phyloP scores from a whole-genome alignment of 2,329 filamentous ascomycete species.

The Alternaria postmessia region DNA sequence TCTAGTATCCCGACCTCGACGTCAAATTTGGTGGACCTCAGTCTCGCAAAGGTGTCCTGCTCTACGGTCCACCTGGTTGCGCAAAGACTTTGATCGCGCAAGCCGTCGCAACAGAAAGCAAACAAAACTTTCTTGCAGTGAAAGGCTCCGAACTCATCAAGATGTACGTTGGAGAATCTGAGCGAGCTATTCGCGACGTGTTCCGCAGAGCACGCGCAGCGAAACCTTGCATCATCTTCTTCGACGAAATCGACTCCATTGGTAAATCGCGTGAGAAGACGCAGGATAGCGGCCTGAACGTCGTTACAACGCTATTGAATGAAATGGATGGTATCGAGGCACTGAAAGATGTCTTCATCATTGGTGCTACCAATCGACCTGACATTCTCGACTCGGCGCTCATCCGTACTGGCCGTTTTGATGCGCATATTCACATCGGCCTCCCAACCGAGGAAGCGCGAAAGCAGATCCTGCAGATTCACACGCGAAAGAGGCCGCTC shows the following conservation, averaged over 20 bases:
- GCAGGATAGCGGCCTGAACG: constrained; percentile 72
- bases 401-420: constrained; percentile 84
- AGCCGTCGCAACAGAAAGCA: constrained; percentile 87
- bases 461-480: constrained; percentile 76
- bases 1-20: constrained; percentile 47
- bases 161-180: constrained; percentile 97
- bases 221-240: constrained; percentile 92
- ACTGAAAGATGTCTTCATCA: constrained; percentile 81
- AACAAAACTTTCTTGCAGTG: constrained; percentile 92
- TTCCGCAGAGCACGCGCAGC: constrained; percentile 88
- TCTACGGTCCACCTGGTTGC: constrained; percentile 93
- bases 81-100: constrained; percentile 94
- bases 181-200: constrained; percentile 82
- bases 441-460: constrained; percentile 78
- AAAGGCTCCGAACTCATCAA: constrained; percentile 93
- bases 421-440: constrained; percentile 84
- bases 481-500: constrained; percentile 68
- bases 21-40: constrained; percentile 46
- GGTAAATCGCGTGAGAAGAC: constrained; percentile 64
- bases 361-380: constrained; percentile 91
- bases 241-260: constrained; percentile 94
- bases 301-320: constrained; percentile 86
- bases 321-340: constrained; percentile 96
- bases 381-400: constrained; percentile 86
- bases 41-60: constrained; percentile 79